Conservation (phyloP, 192 early-diverging fungal species). For the Spinellus fusiger region DNA sequence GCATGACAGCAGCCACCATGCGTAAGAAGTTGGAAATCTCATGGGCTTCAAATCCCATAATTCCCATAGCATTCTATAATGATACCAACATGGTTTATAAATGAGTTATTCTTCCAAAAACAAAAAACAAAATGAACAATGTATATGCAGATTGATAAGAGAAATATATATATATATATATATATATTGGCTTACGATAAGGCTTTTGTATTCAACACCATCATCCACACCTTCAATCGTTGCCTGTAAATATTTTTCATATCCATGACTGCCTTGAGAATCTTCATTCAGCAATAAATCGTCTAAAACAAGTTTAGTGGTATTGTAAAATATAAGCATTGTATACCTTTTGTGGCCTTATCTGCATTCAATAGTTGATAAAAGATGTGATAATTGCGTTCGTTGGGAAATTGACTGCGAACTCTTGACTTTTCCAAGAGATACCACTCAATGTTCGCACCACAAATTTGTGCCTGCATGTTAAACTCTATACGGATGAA, state of each 20-base stretch:
- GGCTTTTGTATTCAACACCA: constrained; percentile 65
- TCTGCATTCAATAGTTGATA: constrained; percentile 96
- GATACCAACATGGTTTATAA: constrained; percentile 5
- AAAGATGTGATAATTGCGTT: constrained; percentile 97
- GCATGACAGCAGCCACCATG: constrained; percentile 78
- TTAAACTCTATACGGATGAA: constrained; percentile 98
- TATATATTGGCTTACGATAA: no score
- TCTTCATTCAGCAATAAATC: not conserved
- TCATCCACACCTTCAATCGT: constrained; percentile 95
- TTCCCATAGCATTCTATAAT: constrained; percentile 65
- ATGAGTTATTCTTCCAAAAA: no score
- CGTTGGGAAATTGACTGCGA: constrained; percentile 82
- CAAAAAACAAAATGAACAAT: no score
- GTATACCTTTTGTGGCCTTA: constrained; percentile 55
- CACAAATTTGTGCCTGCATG: constrained; percentile 73
- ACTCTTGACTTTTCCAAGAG: constrained; percentile 96
- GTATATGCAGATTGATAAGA: no score
- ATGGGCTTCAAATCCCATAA: constrained; percentile 73
- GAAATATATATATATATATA: no score
- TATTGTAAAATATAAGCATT: not conserved
- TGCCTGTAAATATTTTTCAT: constrained; percentile 77
- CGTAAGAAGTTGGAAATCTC: constrained; percentile 82
- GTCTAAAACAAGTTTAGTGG: not conserved
- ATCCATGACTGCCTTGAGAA: constrained; percentile 28
- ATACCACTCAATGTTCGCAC: constrained; percentile 96